phyloP scores from a whole-genome alignment of 208 protist genomes.

The Blastocrithidia nonstop region DNA sequence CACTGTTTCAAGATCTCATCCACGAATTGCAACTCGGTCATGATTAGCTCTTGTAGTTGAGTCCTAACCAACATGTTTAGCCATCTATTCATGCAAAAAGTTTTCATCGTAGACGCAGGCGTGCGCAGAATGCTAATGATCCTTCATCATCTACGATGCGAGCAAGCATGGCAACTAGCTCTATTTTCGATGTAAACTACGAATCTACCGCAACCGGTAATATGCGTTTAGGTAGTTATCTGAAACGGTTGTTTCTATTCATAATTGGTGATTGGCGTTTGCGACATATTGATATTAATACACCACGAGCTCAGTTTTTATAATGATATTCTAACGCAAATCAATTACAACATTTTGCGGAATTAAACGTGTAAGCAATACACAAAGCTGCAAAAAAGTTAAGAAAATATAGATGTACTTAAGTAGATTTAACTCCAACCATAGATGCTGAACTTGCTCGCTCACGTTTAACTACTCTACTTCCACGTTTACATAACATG shows the following conservation, averaged over 20 bases:
- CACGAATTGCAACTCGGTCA: slow-evolving; percentile 51
- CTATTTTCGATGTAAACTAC: slow-evolving; percentile 17
- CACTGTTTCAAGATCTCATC: slow-evolving; percentile 57
- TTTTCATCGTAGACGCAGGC: slow-evolving; percentile 39
- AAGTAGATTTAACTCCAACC: slow-evolving; percentile 48
- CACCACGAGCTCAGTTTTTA: slow-evolving; percentile 54
- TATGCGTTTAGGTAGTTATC: slow-evolving; percentile 11
- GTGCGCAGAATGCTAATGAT: slow-evolving; percentile 3
- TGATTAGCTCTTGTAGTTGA: slow-evolving; percentile 45
- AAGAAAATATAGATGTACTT: slow-evolving; percentile 59
- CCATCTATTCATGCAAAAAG: slow-evolving; percentile 12
- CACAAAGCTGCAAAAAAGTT: slow-evolving; percentile 81
- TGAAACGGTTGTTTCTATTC: slow-evolving; percentile 54
- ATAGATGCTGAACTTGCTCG: slow-evolving; percentile 64
- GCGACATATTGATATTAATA: slow-evolving; percentile 31
- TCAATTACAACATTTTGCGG: slow-evolving; percentile 81
- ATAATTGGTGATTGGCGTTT: slow-evolving; percentile 72
- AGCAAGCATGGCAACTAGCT: slow-evolving; percentile 11
- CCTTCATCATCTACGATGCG: slow-evolving; percentile 16
- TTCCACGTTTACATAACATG: slow-evolving; percentile 53
- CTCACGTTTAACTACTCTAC: slow-evolving; percentile 48
- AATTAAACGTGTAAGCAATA: slow-evolving; percentile 78
- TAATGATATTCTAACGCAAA: slow-evolving; percentile 82
- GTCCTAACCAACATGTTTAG: slow-evolving; percentile 24
- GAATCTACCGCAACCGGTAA: slow-evolving; percentile 7